A percentile compares a stretch with the other conserved stretches of the same genome.
phyloP scores from a whole-genome alignment of 78 protist species.

The Anaeramoeba ignava region DNA sequence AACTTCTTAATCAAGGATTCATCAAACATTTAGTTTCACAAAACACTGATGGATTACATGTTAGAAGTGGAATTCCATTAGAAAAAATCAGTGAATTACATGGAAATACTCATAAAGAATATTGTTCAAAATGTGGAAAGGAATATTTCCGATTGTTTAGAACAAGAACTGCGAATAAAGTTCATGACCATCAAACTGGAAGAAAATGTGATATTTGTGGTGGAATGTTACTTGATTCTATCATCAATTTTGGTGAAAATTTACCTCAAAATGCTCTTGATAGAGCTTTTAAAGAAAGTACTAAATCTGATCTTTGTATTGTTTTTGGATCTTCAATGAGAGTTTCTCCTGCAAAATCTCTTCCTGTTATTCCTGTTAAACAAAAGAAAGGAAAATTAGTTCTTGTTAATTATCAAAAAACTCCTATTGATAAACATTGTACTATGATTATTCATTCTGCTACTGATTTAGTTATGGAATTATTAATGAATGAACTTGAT shows the following conservation, averaged over 20 bases:
- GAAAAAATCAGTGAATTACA: constrained; percentile 23
- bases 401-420: too few species aligned
- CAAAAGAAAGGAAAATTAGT: too few species aligned
- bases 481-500: too few species aligned
- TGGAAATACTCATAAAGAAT: constrained; percentile 23
- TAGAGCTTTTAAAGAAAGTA: neutral
- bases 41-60: constrained; percentile 31
- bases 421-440: too few species aligned
- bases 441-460: too few species aligned
- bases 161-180: neutral
- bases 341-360: constrained; percentile 22
- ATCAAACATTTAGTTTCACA: constrained; percentile 14
- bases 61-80: neutral
- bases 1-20: neutral
- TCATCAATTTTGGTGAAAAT: constrained; percentile 30
- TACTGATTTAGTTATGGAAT: too few species aligned
- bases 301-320: constrained; percentile 10
- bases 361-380: too few species aligned
- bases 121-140: constrained; percentile 7
- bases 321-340: constrained; percentile 21
- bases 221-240: constrained; percentile 7
- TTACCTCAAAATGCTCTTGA: constrained; percentile 1
- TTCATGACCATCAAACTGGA: constrained; percentile 20
- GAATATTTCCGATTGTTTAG: constrained; percentile 3
- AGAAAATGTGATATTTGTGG: constrained; percentile 12